A percentile compares a stretch with the other conserved stretches of the same genome.
These are phyloP conservation scores for Trichaptum fuscoviolaceum DNA, from an alignment of 768 basidiomycete genomes.

Conservation along the genomic window DNA sequence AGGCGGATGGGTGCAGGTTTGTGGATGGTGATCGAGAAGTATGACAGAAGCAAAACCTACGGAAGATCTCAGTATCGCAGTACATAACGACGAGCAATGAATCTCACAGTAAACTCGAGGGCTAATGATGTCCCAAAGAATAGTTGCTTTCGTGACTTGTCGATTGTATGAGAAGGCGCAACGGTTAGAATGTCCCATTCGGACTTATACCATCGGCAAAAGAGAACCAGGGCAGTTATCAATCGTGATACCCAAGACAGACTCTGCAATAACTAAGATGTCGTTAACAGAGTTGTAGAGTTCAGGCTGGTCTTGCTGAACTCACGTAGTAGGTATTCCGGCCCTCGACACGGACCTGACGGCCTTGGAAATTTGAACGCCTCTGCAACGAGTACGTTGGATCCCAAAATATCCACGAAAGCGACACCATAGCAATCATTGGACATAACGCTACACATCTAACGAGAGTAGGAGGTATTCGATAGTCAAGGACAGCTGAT, in stretches of 20 bases:
- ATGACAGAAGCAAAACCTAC: slow-evolving; percentile 50
- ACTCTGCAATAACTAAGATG: slow-evolving; percentile 51
- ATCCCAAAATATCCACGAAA: slow-evolving; percentile 84
- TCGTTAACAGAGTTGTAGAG: slow-evolving; percentile 1
- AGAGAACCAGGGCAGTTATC: slow-evolving; percentile 40
- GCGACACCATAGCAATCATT: slow-evolving; percentile 45
- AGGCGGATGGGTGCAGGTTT: slow-evolving; percentile 69
- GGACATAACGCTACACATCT: slow-evolving; percentile 39
- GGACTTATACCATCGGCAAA: background rate
- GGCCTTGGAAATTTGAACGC: slow-evolving; percentile 62
- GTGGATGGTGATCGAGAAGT: slow-evolving; percentile 53
- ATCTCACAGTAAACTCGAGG: slow-evolving; percentile 55
- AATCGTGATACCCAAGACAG: slow-evolving; percentile 54
- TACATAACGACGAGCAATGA: slow-evolving; percentile 3
- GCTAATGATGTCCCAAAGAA: slow-evolving; percentile 44
- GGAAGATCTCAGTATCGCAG: slow-evolving; percentile 4
- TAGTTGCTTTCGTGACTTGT: slow-evolving; percentile 23
- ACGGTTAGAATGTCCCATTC: background rate
- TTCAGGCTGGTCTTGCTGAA: slow-evolving; percentile 6
- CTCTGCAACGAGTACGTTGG: slow-evolving; percentile 66
- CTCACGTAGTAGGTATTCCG: slow-evolving; percentile 60
- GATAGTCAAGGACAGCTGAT: slow-evolving; percentile 4
- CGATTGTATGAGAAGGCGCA: background rate
- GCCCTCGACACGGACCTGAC: slow-evolving; percentile 62
- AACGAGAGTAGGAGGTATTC: slow-evolving; percentile 18